phyloP scores from a whole-genome alignment of 2,329 filamentous ascomycete genomes.

The Leptographium radiaticola region DNA sequence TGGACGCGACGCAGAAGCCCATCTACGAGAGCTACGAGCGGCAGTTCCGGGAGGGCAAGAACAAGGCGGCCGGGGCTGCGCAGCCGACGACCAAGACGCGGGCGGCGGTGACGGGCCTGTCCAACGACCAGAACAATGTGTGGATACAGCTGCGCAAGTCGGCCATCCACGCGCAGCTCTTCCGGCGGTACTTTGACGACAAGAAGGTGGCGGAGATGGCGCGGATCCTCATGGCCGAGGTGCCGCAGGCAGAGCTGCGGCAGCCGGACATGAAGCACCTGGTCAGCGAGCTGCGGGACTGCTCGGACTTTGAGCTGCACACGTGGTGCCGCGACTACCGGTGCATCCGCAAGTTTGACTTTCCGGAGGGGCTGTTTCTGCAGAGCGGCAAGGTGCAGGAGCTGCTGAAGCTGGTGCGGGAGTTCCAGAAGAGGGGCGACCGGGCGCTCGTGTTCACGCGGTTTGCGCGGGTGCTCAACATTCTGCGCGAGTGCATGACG shows the following conservation, averaged over 20 bases:
- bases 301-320: slow-evolving; percentile 53
- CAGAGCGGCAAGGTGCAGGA: slow-evolving; percentile 74
- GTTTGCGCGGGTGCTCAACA: slow-evolving; percentile 83
- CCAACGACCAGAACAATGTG: slow-evolving; percentile 51
- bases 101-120: slow-evolving; percentile 19
- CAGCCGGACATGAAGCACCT: slow-evolving; percentile 40
- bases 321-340: slow-evolving; percentile 49
- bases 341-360: slow-evolving; percentile 40
- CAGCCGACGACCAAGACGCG: slow-evolving; percentile 17
- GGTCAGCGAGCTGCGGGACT: slow-evolving; percentile 40
- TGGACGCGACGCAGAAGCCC: slow-evolving; percentile 57
- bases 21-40: slow-evolving; percentile 57
- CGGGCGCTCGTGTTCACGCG: slow-evolving; percentile 85
- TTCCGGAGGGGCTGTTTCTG: slow-evolving; percentile 39
- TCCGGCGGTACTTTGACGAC: slow-evolving; percentile 69
- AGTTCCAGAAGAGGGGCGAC: slow-evolving; percentile 69
- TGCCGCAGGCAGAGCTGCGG: slow-evolving; percentile 39
- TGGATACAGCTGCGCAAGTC: slow-evolving; percentile 90
- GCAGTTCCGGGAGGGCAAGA: slow-evolving; percentile 49
- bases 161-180: slow-evolving; percentile 81
- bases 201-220: slow-evolving; percentile 58
- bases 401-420: slow-evolving; percentile 58
- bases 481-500: slow-evolving; percentile 71
- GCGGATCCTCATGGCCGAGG: slow-evolving; percentile 59
- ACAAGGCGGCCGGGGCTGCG: slow-evolving; percentile 26